phyloP scores from a whole-genome alignment of 2,329 filamentous ascomycete species.

The Furcasterigmium furcatum region DNA sequence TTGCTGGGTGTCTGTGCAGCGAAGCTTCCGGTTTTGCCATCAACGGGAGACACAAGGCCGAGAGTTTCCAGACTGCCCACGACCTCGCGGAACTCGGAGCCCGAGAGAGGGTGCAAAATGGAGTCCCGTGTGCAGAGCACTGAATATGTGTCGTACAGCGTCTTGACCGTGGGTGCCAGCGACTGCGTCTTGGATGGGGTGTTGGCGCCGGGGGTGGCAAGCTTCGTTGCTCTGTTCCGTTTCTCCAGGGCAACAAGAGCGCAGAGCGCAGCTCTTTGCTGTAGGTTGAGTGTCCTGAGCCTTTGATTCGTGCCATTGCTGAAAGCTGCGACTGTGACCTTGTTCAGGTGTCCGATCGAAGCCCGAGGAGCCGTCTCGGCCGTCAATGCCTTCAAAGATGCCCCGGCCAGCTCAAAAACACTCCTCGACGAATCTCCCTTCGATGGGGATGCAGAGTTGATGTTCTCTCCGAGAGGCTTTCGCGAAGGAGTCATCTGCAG shows the following conservation, averaged over 20 bases:
- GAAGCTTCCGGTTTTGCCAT: slow-evolving; percentile 67
- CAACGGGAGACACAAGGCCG: slow-evolving; percentile 70
- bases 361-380: slow-evolving; percentile 81
- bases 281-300: slow-evolving; percentile 83
- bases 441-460: slow-evolving; percentile 63
- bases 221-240: slow-evolving; percentile 55
- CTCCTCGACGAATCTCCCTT: slow-evolving; percentile 33
- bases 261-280: slow-evolving; percentile 94
- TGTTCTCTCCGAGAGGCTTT: slow-evolving; percentile 75
- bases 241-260: slow-evolving; percentile 84
- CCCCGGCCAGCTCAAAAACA: slow-evolving; percentile 43
- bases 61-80: slow-evolving; percentile 85
- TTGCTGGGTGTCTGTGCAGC: slow-evolving; percentile 68
- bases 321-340: slow-evolving; percentile 85
- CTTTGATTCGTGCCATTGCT: slow-evolving; percentile 84
- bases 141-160: slow-evolving; percentile 80
- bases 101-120: slow-evolving; percentile 84
- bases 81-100: slow-evolving; percentile 92
- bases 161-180: slow-evolving; percentile 75
- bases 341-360: slow-evolving; percentile 86
- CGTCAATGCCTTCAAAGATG: slow-evolving; percentile 61
- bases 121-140: slow-evolving; percentile 81
- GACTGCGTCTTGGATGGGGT: slow-evolving; percentile 62
- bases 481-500: slow-evolving; percentile 67
- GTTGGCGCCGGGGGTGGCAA: slow-evolving; percentile 20